phyloP scores from a whole-genome alignment of 352 stramenopile genomes.

The Globisporangium spiculum region DNA sequence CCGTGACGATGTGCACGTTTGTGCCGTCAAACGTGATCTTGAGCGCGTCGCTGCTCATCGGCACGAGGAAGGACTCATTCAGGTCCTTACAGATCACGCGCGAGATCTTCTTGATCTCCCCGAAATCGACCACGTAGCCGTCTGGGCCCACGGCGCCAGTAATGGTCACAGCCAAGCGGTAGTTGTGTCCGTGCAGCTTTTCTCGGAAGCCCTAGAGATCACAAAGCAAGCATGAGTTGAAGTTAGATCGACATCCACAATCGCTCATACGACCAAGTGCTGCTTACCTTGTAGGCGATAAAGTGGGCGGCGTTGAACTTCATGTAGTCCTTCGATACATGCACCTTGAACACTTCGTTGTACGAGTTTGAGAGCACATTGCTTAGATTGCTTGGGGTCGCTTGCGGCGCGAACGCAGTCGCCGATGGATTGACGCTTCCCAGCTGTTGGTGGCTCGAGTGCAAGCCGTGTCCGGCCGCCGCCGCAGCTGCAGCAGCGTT shows the following conservation, averaged over 20 bases:
- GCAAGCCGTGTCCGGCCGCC: conserved; percentile 2
- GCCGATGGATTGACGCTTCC: conserved; percentile 1
- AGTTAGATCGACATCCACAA: neutral
- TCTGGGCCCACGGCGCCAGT: conserved; percentile 85
- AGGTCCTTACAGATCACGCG: conserved; percentile 94
- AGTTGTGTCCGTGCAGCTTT: conserved; percentile 97
- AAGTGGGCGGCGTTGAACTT: conserved; percentile 91
- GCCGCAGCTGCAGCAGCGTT: conserved; percentile 2
- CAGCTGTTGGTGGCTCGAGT: neutral
- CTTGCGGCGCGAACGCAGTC: conserved; percentile 15
- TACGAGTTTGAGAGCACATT: conserved; percentile 28
- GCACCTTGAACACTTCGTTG: conserved; percentile 84
- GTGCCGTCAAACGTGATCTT: conserved; percentile 84
- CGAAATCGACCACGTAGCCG: conserved; percentile 98
- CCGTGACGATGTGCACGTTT: conserved; percentile 91
- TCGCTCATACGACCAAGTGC: neutral
- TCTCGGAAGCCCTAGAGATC: conserved; percentile 91
- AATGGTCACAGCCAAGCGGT: conserved; percentile 91
- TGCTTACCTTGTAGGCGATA: conserved; percentile 83
- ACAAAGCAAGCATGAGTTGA: neutral
- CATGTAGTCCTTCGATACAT: conserved; percentile 90
- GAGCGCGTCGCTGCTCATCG: conserved; percentile 93
- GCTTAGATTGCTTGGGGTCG: conserved; percentile 11
- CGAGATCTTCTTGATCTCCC: conserved; percentile 95
- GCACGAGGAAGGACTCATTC: conserved; percentile 97